Base-by-base conservation (phyloP, 306 rosid species). In the Betula pendula region DNA sequence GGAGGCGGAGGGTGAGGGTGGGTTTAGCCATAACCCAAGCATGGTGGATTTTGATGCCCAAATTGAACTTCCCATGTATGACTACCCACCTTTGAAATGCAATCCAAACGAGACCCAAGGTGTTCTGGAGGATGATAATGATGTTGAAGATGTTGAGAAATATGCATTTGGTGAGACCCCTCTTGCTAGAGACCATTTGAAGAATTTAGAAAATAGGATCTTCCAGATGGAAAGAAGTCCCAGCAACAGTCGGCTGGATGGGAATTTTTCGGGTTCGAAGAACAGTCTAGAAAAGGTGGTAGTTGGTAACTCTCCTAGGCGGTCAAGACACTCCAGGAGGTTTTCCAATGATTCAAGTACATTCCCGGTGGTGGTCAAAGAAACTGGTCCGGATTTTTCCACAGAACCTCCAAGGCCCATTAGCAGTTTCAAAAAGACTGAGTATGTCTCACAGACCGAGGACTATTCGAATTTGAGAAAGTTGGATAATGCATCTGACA, bases 151-250 rank as follows among this genome's bases (percentile, higher is more conserved):
- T 80, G 68, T 96, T 71, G 98, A 96, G 86, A 96, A 96, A 77
- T 87, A 96, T 86, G 96, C 86, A 8, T 96, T 91, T 77, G 97
- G 90, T 29, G 99, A 96, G 84, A 91, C 93, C 80, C 99, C 99
- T 2, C 83, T 29, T 8, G 79, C 75, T 70, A 78, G 80, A 29
- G 92, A 87, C 76, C 89, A 80, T 1, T 83, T 91, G 84, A 90
- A 77, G 87, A 90, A 81, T 83, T 81, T 96, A 80, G 99, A 90
- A 79, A 88, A 48, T 82, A 88, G 98, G 88, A 92, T 96, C 74
- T 76, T 79, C 67, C 90, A 87, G 83, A 91, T 92, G 96, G 98
- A 96, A 84, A 81, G 80, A 85, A 78, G 65, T 82, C 93, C 92
- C 22, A 86, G 93, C 70, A 78, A 80, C 75, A 85, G 76, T 83